Percentiles rank a stretch among this genome's conserved stretches.
These are phyloP conservation scores for Cyclotella choctawhatcheeana DNA, from an alignment of 108 stramenopile genomes.

Conservation along the genomic window DNA sequence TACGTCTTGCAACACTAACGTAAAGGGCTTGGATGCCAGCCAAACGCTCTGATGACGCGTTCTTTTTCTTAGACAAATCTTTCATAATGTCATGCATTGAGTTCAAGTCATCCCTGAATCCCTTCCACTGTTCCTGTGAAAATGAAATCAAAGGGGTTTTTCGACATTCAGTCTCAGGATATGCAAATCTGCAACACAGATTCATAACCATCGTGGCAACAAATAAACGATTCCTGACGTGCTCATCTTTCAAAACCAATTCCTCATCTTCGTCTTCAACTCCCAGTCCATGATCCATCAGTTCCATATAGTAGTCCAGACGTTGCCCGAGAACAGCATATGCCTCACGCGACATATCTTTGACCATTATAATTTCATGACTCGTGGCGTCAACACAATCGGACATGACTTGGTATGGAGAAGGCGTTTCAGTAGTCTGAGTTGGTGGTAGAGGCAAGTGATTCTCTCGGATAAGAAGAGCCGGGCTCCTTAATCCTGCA, in stretches of 20 bases:
- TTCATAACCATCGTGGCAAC: slow-evolving; percentile 25
- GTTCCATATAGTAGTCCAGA: slow-evolving; percentile 24
- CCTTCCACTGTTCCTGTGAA: slow-evolving; percentile 5
- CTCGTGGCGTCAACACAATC: slow-evolving; percentile 35
- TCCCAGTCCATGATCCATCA: slow-evolving; percentile 1
- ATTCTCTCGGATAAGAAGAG: not conserved
- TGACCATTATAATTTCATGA: slow-evolving; percentile 30
- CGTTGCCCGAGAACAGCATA: slow-evolving; percentile 3
- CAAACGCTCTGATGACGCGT: not conserved
- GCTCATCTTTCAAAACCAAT: slow-evolving; percentile 4
- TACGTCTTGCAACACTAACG: slow-evolving; percentile 9
- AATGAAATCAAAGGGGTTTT: slow-evolving; percentile 13
- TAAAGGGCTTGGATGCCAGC: not conserved
- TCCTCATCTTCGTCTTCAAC: not conserved
- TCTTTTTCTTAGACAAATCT: not conserved
- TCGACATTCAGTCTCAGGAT: not conserved
- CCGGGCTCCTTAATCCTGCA: not conserved
- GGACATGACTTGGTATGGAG: slow-evolving; percentile 23
- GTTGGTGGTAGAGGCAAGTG: not conserved
- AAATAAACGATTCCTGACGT: slow-evolving; percentile 19
- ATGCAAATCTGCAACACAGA: slow-evolving; percentile 15
- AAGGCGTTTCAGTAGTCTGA: not conserved
- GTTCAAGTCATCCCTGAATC: slow-evolving; percentile 10
- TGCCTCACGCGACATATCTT: not conserved
- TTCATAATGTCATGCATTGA: not conserved